Conservation (phyloP, 768 basidiomycete species). For the Agrocybe pediades region DNA sequence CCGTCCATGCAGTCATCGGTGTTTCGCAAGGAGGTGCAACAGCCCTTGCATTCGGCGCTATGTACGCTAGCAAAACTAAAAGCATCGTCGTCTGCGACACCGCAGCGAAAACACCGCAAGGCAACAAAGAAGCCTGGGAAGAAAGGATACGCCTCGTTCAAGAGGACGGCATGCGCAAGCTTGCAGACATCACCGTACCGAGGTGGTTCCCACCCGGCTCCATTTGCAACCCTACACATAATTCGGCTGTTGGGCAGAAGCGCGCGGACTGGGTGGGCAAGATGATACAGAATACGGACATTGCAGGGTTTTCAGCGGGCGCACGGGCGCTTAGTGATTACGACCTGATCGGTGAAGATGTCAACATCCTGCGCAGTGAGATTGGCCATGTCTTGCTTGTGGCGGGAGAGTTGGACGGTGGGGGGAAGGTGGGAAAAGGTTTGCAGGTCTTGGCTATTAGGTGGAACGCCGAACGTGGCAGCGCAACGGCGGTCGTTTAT, state of each 20-base stretch:
- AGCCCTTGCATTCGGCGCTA: constrained; percentile 45
- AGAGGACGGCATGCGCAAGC: constrained; percentile 39
- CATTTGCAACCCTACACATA: constrained; percentile 2
- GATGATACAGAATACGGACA: constrained; percentile 41
- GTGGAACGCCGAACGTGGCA: constrained; percentile 30
- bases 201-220: constrained; percentile 52
- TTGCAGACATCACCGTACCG: constrained; percentile 43
- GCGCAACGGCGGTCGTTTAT: constrained; percentile 24
- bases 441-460: constrained; percentile 32
- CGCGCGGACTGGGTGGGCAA: constrained; percentile 30
- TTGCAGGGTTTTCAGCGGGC: constrained; percentile 47
- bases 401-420: constrained; percentile 50
- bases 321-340: constrained; percentile 48
- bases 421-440: constrained; percentile 43
- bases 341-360: constrained; percentile 23
- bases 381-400: constrained; percentile 41
- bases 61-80: constrained; percentile 34
- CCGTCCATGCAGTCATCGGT: constrained; percentile 48
- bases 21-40: constrained; percentile 57
- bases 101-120: constrained; percentile 40
- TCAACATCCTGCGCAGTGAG: constrained; percentile 20
- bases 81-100: constrained; percentile 54
- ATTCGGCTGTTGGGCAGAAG: constrained; percentile 5
- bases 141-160: constrained; percentile 41
- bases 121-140: constrained; percentile 52